Evolutionary conservation across 129 eudicot genomes (phyloP).

Genomic region (Chrysanthemum makinoi): DNA sequence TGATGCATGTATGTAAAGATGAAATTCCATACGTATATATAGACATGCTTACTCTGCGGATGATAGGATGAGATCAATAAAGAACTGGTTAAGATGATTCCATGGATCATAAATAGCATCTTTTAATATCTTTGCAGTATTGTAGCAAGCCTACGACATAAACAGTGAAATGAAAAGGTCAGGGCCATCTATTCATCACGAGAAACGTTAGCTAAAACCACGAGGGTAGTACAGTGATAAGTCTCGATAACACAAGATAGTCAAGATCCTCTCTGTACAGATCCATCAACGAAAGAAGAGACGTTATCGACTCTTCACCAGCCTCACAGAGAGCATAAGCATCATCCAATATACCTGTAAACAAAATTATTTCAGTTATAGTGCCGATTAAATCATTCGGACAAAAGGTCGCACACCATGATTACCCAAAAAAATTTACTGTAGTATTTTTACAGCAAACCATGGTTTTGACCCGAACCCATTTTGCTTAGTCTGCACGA

Average conservation of each 20-base stretch:
- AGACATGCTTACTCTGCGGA: slow-evolving; percentile 40
- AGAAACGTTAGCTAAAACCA: slow-evolving; percentile 8
- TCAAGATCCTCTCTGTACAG: slow-evolving; percentile 40
- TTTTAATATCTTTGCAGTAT: slow-evolving; percentile 37
- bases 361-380: background rate
- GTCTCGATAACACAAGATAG: slow-evolving; percentile 42
- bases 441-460: background rate
- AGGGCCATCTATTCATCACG: slow-evolving; percentile 16
- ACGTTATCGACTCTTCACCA: slow-evolving; percentile 37
- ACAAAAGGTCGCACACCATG: too few species aligned
- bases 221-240: slow-evolving; percentile 32
- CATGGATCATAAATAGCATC: slow-evolving; percentile 49
- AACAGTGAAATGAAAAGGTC: slow-evolving; percentile 17
- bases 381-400: slow-evolving; percentile 8
- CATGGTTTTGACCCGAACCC: slow-evolving; percentile 7
- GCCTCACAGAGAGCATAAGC: slow-evolving; percentile 55
- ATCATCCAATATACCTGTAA: slow-evolving; percentile 54
- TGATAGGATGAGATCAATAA: slow-evolving; percentile 32
- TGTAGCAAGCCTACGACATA: slow-evolving; percentile 40
- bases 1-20: slow-evolving; percentile 4
- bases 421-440: too few species aligned
- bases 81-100: slow-evolving; percentile 46
- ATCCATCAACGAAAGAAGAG: slow-evolving; percentile 45
- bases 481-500: slow-evolving; percentile 5
- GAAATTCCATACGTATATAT: background rate